Evolutionary conservation across 2,329 filamentous ascomycete genomes (phyloP), one percentile per base, ranked within the genome.

Genomic region (Emericellopsis atlantica): DNA sequence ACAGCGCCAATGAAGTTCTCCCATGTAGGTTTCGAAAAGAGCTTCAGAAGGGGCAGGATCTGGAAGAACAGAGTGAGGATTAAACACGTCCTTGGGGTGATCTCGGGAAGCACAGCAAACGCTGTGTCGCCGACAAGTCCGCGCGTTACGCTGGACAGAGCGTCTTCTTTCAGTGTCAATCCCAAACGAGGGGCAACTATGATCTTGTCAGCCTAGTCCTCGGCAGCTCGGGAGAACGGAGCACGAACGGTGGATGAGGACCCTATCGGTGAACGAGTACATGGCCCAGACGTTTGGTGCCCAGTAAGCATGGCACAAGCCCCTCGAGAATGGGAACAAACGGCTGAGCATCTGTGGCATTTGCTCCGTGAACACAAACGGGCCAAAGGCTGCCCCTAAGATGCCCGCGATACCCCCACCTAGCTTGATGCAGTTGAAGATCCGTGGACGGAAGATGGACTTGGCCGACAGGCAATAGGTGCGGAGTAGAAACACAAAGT

Each of bases 221-320:
- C 15, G 9, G 9, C 18, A 29, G 26, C 9, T 29, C 26, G 26
- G 26, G 9, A 29, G 26, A 6, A 29, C 26, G 12, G 26, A 29
- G 26, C 9, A 62, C 79, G 57, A 66, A 93, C 87, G 62, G 51
- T 79, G 76, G 44, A 98, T 95, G 49, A 98, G 58, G 7, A 87
- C 63, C 40, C 92, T 74, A 54, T 98, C 92, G 2, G 74, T 66
- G 57, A 96, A 95, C 0, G 92, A 95, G 62, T 98, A 98, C 56
- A 96, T 74, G 0, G 92, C 90, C 92, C 92, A 98, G 2, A 95
- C 67, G 50, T 98, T 98, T 0, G 92, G 89, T 11, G 92, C 92
- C 92, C 92, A 98, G 59, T 98, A 98, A 1, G 92, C 92, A 65
- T 98, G 92, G 57, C 90, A 96, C 5, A 98, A 67, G 1, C 92